Conservation (phyloP, 2,329 filamentous ascomycete species). For the Calonectria fujianensis region DNA sequence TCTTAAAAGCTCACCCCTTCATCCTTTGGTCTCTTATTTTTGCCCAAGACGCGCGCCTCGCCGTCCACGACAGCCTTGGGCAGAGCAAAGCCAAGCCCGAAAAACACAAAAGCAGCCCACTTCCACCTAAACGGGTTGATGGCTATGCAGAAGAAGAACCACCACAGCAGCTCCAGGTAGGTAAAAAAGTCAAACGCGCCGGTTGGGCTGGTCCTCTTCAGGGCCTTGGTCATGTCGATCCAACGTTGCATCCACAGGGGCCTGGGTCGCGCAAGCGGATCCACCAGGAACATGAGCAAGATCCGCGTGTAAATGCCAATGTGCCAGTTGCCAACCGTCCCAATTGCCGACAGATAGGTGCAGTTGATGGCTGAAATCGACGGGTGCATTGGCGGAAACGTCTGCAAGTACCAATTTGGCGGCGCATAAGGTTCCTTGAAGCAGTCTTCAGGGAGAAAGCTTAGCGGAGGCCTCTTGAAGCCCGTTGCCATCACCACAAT, state of each 20-base stretch:
- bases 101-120: slow-evolving; percentile 89
- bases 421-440: slow-evolving; percentile 84
- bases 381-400: slow-evolving; percentile 84
- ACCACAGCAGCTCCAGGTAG: slow-evolving; percentile 88
- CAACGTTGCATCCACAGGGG: slow-evolving; percentile 87
- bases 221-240: slow-evolving; percentile 87
- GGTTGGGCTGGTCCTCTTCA: slow-evolving; percentile 82
- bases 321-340: slow-evolving; percentile 86
- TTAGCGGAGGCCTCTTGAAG: slow-evolving; percentile 82
- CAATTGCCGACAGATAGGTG: slow-evolving; percentile 89
- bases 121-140: slow-evolving; percentile 94
- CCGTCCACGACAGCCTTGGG: slow-evolving; percentile 79
- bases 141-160: slow-evolving; percentile 86
- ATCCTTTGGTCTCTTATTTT: slow-evolving; percentile 44
- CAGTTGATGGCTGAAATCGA: slow-evolving; percentile 87
- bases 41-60: slow-evolving; percentile 73
- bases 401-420: slow-evolving; percentile 92
- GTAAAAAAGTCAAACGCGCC: slow-evolving; percentile 93
- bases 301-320: slow-evolving; percentile 93
- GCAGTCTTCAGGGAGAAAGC: slow-evolving; percentile 83
- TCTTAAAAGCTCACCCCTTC: slow-evolving; percentile 46
- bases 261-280: slow-evolving; percentile 83
- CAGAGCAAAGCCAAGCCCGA: slow-evolving; percentile 80
- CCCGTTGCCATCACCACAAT: slow-evolving; percentile 90
- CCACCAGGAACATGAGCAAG: slow-evolving; percentile 88